A percentile compares a stretch with the other conserved stretches of the same genome.
These are phyloP conservation scores for Entophlyctis helioformis DNA, from an alignment of 192 early-diverging fungal genomes.

Conservation along the genomic window DNA sequence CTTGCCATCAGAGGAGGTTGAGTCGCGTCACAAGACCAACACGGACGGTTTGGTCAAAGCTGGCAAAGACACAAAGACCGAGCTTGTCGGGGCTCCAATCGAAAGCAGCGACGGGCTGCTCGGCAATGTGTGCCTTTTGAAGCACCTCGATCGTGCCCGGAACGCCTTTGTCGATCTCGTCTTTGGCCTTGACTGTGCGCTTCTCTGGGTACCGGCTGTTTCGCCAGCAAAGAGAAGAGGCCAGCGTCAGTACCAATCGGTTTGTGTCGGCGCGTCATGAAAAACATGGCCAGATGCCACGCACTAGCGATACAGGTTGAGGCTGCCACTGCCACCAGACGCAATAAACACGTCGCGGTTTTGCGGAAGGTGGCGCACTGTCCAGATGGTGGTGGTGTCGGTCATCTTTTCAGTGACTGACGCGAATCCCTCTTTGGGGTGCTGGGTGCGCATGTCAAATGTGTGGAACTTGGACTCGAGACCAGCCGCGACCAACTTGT, in stretches of 20 bases:
- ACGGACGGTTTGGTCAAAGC: constrained; percentile 56
- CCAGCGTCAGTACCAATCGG: neutral
- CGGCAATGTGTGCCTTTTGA: constrained; percentile 32
- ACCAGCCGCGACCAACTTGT: constrained; percentile 42
- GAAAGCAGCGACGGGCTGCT: constrained; percentile 55
- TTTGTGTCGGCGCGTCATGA: neutral
- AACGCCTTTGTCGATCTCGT: constrained; percentile 22
- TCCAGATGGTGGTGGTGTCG: constrained; percentile 51
- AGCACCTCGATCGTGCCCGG: constrained; percentile 33
- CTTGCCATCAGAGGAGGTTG: constrained; percentile 9
- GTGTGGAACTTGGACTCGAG: constrained; percentile 38
- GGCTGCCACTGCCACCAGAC: constrained; percentile 40
- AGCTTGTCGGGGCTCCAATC: constrained; percentile 56
- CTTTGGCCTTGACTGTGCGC: constrained; percentile 22
- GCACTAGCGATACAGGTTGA: constrained; percentile 52
- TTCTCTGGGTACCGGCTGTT: constrained; percentile 35
- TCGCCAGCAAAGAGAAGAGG: neutral
- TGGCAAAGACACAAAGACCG: constrained; percentile 48
- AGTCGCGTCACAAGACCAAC: constrained; percentile 51
- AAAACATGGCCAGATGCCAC: neutral
- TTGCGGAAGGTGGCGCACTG: constrained; percentile 49
- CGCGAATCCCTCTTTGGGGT: constrained; percentile 32
- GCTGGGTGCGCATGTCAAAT: constrained; percentile 43
- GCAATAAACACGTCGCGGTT: constrained; percentile 54
- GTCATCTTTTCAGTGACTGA: constrained; percentile 25